A percentile compares a stretch with the other conserved stretches of the same genome.
Conservation (phyloP, 2,329 filamentous ascomycete species). For the Drechslerella dactyloides region DNA sequence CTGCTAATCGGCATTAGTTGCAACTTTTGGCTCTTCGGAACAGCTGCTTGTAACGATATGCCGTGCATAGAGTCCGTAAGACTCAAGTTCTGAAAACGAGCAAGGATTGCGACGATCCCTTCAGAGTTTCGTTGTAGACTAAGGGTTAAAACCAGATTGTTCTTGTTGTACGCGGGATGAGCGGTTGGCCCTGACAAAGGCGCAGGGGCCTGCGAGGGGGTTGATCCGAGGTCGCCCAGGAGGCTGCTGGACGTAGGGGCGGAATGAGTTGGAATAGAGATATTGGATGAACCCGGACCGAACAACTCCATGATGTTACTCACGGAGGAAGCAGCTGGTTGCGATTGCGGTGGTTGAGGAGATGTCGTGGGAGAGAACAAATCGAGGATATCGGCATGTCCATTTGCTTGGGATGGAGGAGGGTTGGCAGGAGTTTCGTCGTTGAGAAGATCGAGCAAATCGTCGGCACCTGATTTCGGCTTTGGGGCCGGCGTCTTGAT, state of each 20-base stretch:
- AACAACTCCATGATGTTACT: conserved; percentile 91
- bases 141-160: conserved; percentile 80
- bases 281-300: conserved; percentile 60
- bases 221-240: conserved; percentile 65
- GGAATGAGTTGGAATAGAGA: conserved; percentile 58
- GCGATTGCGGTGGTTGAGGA: conserved; percentile 54
- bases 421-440: conserved; percentile 51
- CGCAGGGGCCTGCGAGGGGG: conserved; percentile 60
- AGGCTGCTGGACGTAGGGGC: conserved; percentile 62
- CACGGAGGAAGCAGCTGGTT: conserved; percentile 57
- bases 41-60: conserved; percentile 88
- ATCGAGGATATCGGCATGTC: conserved; percentile 61
- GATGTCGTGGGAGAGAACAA: conserved; percentile 32
- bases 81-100: conserved; percentile 80
- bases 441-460: conserved; percentile 53
- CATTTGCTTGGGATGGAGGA: conserved; percentile 64
- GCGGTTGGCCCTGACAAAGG: conserved; percentile 62
- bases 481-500: conserved; percentile 60
- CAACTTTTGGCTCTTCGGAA: conserved; percentile 94
- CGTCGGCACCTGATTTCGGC: conserved; percentile 58
- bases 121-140: conserved; percentile 82
- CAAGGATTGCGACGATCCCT: conserved; percentile 78
- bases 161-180: conserved; percentile 81
- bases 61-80: conserved; percentile 70
- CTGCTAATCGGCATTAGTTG: conserved; percentile 89